Evolutionary conservation across 306 rosid genomes (phyloP).

Genomic region (Erythrophleum fordii): DNA sequence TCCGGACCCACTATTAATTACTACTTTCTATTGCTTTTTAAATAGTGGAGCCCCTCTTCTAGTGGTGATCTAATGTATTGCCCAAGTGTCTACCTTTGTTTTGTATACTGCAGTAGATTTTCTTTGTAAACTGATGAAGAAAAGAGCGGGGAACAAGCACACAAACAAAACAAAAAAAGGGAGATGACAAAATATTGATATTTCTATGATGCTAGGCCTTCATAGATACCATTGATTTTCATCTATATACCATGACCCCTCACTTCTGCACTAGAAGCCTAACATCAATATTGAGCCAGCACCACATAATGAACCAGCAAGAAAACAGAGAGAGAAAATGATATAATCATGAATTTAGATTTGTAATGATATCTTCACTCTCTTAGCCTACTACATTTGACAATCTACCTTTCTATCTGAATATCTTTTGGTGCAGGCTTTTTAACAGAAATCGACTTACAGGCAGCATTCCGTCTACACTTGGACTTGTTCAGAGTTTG

Average conservation of each 20-base stretch:
- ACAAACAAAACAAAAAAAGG: not conserved
- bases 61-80: not conserved
- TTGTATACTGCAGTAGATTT: not conserved
- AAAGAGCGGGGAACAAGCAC: not conserved
- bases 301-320: not conserved
- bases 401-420: not conserved
- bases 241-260: not conserved
- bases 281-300: not conserved
- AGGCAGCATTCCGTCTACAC: slow-evolving; percentile 54
- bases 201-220: not conserved
- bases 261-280: not conserved
- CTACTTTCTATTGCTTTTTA: no score
- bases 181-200: not conserved
- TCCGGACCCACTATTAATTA: no score
- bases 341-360: not conserved
- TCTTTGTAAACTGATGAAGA: not conserved
- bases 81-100: not conserved
- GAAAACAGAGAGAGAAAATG: not conserved
- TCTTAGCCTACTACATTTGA: not conserved
- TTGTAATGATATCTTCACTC: not conserved
- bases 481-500: slow-evolving; percentile 47
- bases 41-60: no score
- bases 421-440: slow-evolving; percentile 47
- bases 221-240: not conserved
- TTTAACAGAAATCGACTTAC: slow-evolving; percentile 44